Evolutionary conservation across 805 yeast species (phyloP), one percentile per base, ranked within the genome.

Genomic region (Teunomyces panamensis): DNA sequence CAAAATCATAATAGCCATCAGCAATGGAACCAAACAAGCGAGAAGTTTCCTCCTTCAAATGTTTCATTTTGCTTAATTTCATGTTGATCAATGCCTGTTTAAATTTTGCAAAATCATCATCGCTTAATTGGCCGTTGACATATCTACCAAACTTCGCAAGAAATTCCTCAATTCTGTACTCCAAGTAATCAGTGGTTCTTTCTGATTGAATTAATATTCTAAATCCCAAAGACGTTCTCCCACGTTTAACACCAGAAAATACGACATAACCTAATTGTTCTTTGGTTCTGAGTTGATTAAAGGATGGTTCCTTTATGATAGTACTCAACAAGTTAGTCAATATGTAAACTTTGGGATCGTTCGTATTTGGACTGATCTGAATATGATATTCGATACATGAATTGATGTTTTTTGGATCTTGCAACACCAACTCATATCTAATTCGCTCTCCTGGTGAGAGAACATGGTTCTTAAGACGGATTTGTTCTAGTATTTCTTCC

Each of bases 231-330:
- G 85, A 79, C 17, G 94, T 84, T 60, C 95, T 79, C 3, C 88
- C 79, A 50, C 76, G 75, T 51, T 85, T 73, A 24, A 78, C 69
- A 0, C 95, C 87, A 39, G 94, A 83, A 61, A 89, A 89, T 0
- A 92, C 99, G 52, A 92, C 90, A 59, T 92, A 92, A 2, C 99
- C 99, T 29, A 92, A 75, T 65, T 94, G 98, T 68, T 92, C 98
- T 57, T 89, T 85, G 5, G 99, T 92, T 66, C 99, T 80, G 49
- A 92, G 75, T 52, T 87, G 87, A 60, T 89, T 85, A 67, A 92
- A 94, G 49, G 92, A 87, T 4, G 97, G 97, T 62, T 92, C 97
- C 55, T 79, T 81, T 43, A 86, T 71, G 52, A 90, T 77, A 51
- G 87, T 92, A 0, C 86, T 79, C 42, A 89, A 66, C 45, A 92